Percentiles rank a stretch among this genome's conserved stretches.
phyloP scores from a whole-genome alignment of 768 basidiomycete genomes.

The Chalciporus chontae region DNA sequence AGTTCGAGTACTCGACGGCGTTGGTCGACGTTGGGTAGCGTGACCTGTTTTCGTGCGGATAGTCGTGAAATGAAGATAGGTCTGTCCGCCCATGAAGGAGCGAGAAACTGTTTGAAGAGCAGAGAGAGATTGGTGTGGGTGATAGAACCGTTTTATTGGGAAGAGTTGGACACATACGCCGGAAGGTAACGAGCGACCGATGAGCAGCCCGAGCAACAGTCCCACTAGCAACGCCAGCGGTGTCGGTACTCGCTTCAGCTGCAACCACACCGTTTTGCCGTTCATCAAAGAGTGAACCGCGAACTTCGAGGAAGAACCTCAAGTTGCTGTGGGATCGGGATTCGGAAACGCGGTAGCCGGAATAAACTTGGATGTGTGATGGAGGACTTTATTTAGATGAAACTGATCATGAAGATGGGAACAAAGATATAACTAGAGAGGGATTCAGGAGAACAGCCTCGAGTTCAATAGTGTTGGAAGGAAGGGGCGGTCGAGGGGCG shows the following conservation, averaged over 20 bases:
- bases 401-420: too few species aligned
- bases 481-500: too few species aligned
- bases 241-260: constrained; percentile 47
- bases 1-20: constrained; percentile 83
- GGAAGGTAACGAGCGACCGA: constrained; percentile 47
- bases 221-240: constrained; percentile 58
- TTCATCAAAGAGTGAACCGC: constrained; percentile 20
- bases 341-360: too few species aligned
- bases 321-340: too few species aligned
- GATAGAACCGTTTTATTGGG: neutral
- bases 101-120: constrained; percentile 17
- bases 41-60: constrained; percentile 58
- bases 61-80: constrained; percentile 45
- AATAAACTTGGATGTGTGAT: neutral
- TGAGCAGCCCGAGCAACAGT: constrained; percentile 54
- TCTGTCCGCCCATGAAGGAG: constrained; percentile 52
- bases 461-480: neutral
- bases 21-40: constrained; percentile 79
- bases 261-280: constrained; percentile 25
- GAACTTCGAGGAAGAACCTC: neutral
- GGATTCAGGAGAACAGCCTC: too few species aligned
- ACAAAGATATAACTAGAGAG: too few species aligned
- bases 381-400: neutral
- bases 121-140: neutral
- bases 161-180: constrained; percentile 24